A percentile compares a stretch with the other conserved stretches of the same genome.
phyloP scores from a whole-genome alignment of 2,329 filamentous ascomycete genomes.

The Xylaria sp. region DNA sequence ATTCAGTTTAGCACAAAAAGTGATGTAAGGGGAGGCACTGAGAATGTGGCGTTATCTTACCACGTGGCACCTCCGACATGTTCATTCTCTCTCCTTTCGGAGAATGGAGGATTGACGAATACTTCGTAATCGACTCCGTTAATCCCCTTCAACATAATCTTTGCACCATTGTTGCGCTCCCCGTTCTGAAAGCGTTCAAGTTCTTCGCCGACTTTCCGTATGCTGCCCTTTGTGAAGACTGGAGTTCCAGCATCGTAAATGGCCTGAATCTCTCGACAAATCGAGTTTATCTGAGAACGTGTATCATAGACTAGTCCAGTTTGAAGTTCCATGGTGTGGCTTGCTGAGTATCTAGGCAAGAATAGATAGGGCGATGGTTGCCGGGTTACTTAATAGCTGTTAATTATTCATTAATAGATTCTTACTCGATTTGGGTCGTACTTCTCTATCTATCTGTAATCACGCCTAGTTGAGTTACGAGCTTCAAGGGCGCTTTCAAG shows the following conservation, averaged over 20 bases:
- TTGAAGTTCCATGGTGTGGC: conserved; percentile 21
- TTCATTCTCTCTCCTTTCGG: conserved; percentile 31
- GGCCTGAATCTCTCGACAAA: conserved; percentile 31
- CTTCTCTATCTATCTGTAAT: too few relatives aligned
- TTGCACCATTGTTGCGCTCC: conserved; percentile 24
- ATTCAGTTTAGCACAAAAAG: conserved; percentile 22
- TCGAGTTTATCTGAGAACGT: conserved; percentile 22
- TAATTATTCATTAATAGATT: too few relatives aligned
- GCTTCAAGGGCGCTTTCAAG: too few relatives aligned
- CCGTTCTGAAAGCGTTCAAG: conserved; percentile 31
- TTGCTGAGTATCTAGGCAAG: conserved; percentile 24
- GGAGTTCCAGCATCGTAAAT: conserved; percentile 37
- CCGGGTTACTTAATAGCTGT: too few relatives aligned
- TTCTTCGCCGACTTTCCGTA: conserved; percentile 34
- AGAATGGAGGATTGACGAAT: conserved; percentile 21
- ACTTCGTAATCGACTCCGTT: conserved; percentile 36
- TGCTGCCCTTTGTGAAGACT: conserved; percentile 35
- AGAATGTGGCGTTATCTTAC: conserved; percentile 33
- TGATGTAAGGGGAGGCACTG: not conserved
- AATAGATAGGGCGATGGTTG: too few relatives aligned
- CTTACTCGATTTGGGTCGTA: too few relatives aligned
- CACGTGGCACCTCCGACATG: conserved; percentile 30
- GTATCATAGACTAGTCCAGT: conserved; percentile 3
- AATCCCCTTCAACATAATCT: conserved; percentile 29
- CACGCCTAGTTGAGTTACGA: too few relatives aligned